phyloP scores from a whole-genome alignment of 2,329 filamentous ascomycete species.

The Blastomyces emzantsi region DNA sequence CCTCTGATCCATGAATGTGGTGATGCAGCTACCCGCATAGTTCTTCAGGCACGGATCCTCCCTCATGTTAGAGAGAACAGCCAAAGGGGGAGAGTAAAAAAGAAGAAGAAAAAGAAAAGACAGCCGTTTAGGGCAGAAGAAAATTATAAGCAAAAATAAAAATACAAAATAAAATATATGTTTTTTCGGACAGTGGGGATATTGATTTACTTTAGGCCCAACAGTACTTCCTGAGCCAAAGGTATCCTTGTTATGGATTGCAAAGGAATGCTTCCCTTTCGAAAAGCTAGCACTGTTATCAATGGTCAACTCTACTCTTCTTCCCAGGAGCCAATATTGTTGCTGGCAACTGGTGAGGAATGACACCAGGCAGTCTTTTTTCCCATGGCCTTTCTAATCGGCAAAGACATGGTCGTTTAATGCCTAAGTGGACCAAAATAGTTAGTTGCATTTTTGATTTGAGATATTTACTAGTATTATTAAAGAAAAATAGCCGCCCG shows the following conservation, averaged over 20 bases:
- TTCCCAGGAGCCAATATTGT: background rate
- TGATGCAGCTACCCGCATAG: constrained; percentile 4
- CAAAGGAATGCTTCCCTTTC: no score
- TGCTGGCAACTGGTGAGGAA: background rate
- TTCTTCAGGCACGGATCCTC: constrained; percentile 1
- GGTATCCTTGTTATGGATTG: background rate
- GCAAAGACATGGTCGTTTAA: no score
- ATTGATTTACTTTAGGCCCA: background rate
- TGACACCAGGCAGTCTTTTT: no score
- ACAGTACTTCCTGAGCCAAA: background rate
- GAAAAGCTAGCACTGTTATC: no score
- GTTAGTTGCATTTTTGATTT: background rate
- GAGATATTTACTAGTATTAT: background rate
- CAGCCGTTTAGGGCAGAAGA: background rate
- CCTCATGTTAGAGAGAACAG: background rate
- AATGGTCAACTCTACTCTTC: no score
- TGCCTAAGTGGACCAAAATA: no score
- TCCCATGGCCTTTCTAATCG: no score
- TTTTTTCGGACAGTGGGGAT: background rate
- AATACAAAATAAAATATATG: no score
- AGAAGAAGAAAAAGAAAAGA: background rate
- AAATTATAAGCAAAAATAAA: background rate
- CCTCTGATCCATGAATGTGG: background rate
- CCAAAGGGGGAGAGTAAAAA: no score
- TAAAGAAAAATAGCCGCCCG: background rate